A percentile compares a stretch with the other conserved stretches of the same genome.
Evolutionary conservation across 225 moss, liverwort and hornwort species (phyloP).

Genomic region (Neckera pumila): DNA sequence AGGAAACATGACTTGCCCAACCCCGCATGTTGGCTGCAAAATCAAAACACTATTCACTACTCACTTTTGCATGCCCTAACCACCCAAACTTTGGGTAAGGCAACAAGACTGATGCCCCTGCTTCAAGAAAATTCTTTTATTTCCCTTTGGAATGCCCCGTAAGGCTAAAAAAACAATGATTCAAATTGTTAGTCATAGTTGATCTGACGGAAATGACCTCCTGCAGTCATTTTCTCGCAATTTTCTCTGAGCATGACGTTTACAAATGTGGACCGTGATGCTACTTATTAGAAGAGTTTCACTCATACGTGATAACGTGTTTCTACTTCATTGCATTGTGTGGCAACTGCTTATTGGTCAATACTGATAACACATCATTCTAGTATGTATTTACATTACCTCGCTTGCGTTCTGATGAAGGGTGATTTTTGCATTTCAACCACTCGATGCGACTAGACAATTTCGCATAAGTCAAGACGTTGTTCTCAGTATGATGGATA

Average conservation of each 20-base stretch:
- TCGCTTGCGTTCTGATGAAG: neutral
- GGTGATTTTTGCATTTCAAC: neutral
- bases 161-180: too few relatives aligned
- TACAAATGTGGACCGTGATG: neutral
- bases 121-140: neutral
- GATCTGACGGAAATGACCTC: too few relatives aligned
- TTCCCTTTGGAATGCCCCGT: accelerated
- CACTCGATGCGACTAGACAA: neutral
- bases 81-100: accelerated
- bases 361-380: neutral
- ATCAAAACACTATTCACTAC: neutral
- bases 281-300: neutral
- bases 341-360: neutral
- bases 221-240: neutral
- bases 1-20: neutral
- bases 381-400: neutral
- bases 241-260: neutral
- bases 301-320: neutral
- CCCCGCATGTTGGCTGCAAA: accelerated
- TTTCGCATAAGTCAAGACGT: neutral
- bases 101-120: neutral
- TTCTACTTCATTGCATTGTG: neutral
- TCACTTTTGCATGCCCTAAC: neutral
- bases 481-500: neutral
- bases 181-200: too few relatives aligned